Base-by-base conservation (phyloP, 441 rosid genomes). In the Euphorbia celastroides region DNA sequence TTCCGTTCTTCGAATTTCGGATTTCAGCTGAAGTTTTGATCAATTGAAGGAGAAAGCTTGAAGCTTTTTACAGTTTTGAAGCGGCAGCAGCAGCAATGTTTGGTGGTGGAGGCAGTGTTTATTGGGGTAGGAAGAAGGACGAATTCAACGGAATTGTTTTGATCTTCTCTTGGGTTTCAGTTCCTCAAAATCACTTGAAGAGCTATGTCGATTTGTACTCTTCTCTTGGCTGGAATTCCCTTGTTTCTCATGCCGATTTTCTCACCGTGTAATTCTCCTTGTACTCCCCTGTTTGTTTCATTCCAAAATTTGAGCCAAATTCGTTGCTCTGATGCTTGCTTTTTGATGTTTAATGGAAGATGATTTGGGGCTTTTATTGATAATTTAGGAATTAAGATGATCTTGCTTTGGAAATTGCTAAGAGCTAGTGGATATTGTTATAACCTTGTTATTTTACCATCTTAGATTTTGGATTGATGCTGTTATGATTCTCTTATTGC, bases 161-260 rank as follows among this genome's bases (percentile, higher is more conserved):
- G n/a, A n/a, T n/a, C n/a, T n/a, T n/a, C n/a, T n/a, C n/a, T n/a
- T n/a, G n/a, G n/a, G n/a, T n/a, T n/a, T n/a, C n/a, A n/a, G n/a
- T n/a, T n/a, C n/a, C n/a, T n/a, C n/a, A n/a, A n/a, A n/a, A n/a
- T n/a, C n/a, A 78, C 28, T 71, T 88, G 57, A 42, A 66, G 12
- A 79, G 70, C 68, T 83, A 69, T 73, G 78, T 84, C 31, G 86
- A 90, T 75, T 78, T 92, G 69, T 90, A 86, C 71, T 81, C 90
- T 27, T 88, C 98, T 65, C 88, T 92, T 16, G 85, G 88, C 1
- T 92, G 97, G 98, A 79, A 81, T 73, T 85, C 93, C 26, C 90
- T n/a, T n/a, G n/a, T n/a, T n/a, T n/a, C n/a, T n/a, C n/a, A n/a
- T n/a, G n/a, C n/a, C n/a, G n/a, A n/a, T 92, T 58, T 90, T 69